Base-by-base conservation (phyloP, 805 yeast species). In the Schizosaccharomyces japonicus region DNA sequence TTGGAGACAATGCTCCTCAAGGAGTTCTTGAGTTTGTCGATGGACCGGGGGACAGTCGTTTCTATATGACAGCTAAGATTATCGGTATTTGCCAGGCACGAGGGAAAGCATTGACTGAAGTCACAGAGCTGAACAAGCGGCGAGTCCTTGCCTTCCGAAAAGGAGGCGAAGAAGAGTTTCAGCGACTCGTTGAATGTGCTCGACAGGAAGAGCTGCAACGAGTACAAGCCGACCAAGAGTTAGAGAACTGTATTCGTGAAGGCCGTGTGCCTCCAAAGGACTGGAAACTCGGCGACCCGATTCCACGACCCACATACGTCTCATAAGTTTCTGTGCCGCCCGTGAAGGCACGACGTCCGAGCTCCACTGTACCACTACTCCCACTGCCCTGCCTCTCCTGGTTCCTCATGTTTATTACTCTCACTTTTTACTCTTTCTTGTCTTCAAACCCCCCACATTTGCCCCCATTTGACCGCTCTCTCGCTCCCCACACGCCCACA, bases 1-100 rank as follows among this genome's bases (percentile, higher is more conserved):
- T 78, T 44, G 85, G 90, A 49, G 98, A 90, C 60, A 79, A 76
- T 51, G 94, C 95, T 0, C 85, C 85, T 29, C 90, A 81, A 68
- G 76, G 90, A 0, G 76, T 85, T 6, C 58, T 90, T 48, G 98
- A 90, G 62, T 66, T 90, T 45, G 92, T 87, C 1, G 94, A 80
- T 55, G 74, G 77, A 3, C 62, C 66, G 58, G 65, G 73, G 50
- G 94, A 82, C 58, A 70, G 80, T 68, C 73, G 77, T 55, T 70
- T 75, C 53, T 80, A 92, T 75, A 64, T 73, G 56, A 69, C 75
- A 6, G 94, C 94, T n/a, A 73, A 81, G 60, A 68, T 74, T 3
- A 87, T 80, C 4, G 94, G 42, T 93, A n/a, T 70, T 94, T 54
- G 65, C 78, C 48, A 76, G 80, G 62, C 62, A 69, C 46, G 82